Base-by-base conservation (phyloP, 352 stramenopile species). In the Proteromonas lacertae region DNA sequence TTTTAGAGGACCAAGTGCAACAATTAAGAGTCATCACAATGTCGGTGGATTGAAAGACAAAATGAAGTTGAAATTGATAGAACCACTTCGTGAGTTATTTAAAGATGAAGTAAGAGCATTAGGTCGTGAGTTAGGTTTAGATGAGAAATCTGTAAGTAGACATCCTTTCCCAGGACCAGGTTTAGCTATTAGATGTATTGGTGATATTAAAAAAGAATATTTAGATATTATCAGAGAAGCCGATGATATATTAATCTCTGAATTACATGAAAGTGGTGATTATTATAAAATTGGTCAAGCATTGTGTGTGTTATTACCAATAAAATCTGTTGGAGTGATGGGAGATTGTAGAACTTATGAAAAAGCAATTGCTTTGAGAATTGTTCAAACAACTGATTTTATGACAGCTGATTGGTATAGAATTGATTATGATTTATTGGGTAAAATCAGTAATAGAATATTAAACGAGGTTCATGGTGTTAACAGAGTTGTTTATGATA, bases 1-100 rank as follows among this genome's bases (percentile, higher is more conserved):
- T 32, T 25, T 17, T 25, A 38, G 7, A 18, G 66, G 82, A 18
- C 80, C 79, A 7, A 87, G 65, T 17, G 82, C 81, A 17, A 94
- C 80, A 24, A 99, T 99, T 56, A 99, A 99, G 64, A 94, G 80
- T 25, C 87, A 99, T 56, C 84, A 99, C 65, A 99, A 97, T 59
- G 87, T 96, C 17, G 83, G 82, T 32, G 82, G 83, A 6, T 62
- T 98, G 19, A 79, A 79, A 0, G 80, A 82, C 29, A 81, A 66
- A 40, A 95, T 98, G 82, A 71, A 93, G 47, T 57, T 95, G 36
- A 92, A 95, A 56, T 56, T 97, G 22, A 96, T 98, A 47, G 87
- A 98, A 57, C 87, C 87, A 8, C 62, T 98, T 22, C 62, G 81
- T 36, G 31, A 38, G 43, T 21, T 39, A 17, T 39, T 39, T n/a